Conservation (phyloP, 2,329 filamentous ascomycete species). For the Cytospora chrysosperma region DNA sequence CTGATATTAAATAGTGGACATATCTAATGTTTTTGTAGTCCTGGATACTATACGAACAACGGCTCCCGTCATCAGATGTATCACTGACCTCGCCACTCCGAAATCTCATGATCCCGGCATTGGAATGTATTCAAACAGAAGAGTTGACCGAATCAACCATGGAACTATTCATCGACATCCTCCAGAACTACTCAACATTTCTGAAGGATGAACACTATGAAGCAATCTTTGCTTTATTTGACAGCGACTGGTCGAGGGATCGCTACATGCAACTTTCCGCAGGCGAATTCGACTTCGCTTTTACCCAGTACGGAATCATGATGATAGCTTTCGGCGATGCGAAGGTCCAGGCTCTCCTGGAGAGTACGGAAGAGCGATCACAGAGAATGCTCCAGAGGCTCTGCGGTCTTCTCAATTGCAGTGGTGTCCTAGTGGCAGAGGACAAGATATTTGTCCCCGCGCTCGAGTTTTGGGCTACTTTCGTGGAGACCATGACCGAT, state of each 20-base stretch:
- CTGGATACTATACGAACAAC: constrained; percentile 73
- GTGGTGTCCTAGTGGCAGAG: constrained; percentile 67
- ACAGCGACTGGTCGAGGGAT: constrained; percentile 57
- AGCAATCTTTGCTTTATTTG: constrained; percentile 58
- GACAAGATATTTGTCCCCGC: constrained; percentile 73
- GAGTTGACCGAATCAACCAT: constrained; percentile 59
- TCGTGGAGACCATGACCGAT: constrained; percentile 67
- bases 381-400: constrained; percentile 56
- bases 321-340: constrained; percentile 69
- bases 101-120: constrained; percentile 57
- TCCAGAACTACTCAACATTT: constrained; percentile 64
- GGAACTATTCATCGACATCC: constrained; percentile 63
- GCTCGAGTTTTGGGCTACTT: constrained; percentile 79
- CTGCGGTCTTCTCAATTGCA: constrained; percentile 63
- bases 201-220: constrained; percentile 58
- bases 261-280: constrained; percentile 55
- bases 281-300: constrained; percentile 63
- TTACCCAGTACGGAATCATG: constrained; percentile 64
- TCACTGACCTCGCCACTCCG: constrained; percentile 59
- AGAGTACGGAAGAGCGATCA: constrained; percentile 48
- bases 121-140: constrained; percentile 59
- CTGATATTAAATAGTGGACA: neutral
- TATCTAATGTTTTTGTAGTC: constrained; percentile 44
- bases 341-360: constrained; percentile 59
- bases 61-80: constrained; percentile 56